Base-by-base conservation (phyloP, 2,329 filamentous ascomycete genomes). In the Ustulina deusta region DNA sequence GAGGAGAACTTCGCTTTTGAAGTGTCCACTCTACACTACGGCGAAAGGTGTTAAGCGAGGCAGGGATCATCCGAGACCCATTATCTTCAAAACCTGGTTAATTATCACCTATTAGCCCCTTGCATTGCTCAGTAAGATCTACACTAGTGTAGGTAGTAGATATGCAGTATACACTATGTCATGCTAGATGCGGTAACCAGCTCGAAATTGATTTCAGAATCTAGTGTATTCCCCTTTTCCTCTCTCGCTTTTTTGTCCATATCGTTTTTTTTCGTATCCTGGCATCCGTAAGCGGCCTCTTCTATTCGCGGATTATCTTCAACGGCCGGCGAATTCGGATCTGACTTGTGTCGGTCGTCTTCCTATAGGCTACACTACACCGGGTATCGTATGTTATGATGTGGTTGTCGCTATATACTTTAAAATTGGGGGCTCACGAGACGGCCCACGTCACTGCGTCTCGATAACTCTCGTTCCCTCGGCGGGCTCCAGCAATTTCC, bases 401-500 rank as follows among this genome's bases (percentile, higher is more conserved):
- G 64, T 52, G 51, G 52, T 32, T 46, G 42, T 55, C 17, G 27
- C 46, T 27, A 36, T 25, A 49, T 22, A 4, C 6, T 20, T 22
- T 10, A 32, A 46, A 48, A 63, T 32, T 58, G 61, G 29, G 10
- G 32, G 9, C 32, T 46, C 7, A 10, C 40, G 27, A 29, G 32
- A 25, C 29, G 22, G 29, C 27, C 55, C 55, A 62, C 48, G 32
- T 69, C 44, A 52, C 22, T 59, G 64, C 20, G 60, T 60, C 61
- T 63, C 70, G 63, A 74, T 74, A 20, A 78, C 74, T 56, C 70
- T 78, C 32, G 76, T 87, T 6, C 92, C 94, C 75, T 96, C 89
- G 0, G 95, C 95, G 9, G 94, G 94, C 81, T 97, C 92, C 49
- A 99, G 84, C 46, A 98, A 81, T 80, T 92, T 91, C 94, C 94